A percentile compares a stretch with the other conserved stretches of the same genome.
These are phyloP conservation scores for Arabidopsis suecica DNA, from an alignment of 345 rosid genomes.

Conservation along the genomic window DNA sequence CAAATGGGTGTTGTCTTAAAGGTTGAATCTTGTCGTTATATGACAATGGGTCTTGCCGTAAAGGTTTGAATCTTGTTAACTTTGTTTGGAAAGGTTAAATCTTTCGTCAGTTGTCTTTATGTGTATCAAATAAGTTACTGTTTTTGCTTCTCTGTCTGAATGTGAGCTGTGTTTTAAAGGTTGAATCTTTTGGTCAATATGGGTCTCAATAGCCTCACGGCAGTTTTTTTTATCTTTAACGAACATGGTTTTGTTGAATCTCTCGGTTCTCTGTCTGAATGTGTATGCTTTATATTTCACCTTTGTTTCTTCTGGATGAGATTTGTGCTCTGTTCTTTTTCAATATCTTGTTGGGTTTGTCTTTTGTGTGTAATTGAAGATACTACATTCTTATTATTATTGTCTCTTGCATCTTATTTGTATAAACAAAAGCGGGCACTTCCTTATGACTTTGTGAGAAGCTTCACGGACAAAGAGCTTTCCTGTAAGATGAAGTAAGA, in stretches of 20 bases:
- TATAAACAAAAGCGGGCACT: slow-evolving; percentile 9
- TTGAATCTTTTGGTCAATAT: background rate
- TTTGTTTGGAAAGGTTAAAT: background rate
- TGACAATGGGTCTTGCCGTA: too few relatives aligned
- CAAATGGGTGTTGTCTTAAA: background rate
- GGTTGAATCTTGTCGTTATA: background rate
- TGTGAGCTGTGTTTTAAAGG: background rate
- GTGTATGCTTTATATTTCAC: background rate
- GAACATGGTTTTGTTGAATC: background rate
- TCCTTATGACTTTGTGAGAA: slow-evolving; percentile 3
- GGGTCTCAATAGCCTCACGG: background rate
- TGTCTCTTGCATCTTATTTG: background rate
- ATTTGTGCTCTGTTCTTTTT: background rate
- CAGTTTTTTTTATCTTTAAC: too few relatives aligned
- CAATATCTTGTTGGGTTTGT: background rate
- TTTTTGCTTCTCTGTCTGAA: background rate
- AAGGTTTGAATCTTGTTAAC: background rate
- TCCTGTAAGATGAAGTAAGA: background rate
- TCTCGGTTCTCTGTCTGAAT: background rate
- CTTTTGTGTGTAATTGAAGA: background rate
- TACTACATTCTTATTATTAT: background rate
- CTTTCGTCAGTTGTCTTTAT: background rate
- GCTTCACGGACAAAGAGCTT: background rate
- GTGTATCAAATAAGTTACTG: too few relatives aligned
- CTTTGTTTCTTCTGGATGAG: background rate